These are phyloP conservation scores for Pythium dissimile DNA, from an alignment of 352 stramenopile species.

Conservation along the genomic window DNA sequence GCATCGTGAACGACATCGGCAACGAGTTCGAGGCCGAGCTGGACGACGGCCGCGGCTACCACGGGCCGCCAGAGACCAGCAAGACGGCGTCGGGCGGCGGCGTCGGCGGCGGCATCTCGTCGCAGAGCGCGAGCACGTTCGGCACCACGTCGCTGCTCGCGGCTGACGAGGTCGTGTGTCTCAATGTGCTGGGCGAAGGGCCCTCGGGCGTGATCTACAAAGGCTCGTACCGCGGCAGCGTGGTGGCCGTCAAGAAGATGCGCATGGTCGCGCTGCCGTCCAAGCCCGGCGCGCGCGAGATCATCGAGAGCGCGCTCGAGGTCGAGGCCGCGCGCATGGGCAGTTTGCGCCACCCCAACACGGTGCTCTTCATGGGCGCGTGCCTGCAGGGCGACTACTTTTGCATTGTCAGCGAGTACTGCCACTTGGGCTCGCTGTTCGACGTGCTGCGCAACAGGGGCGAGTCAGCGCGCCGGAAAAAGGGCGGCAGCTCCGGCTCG, in stretches of 20 bases:
- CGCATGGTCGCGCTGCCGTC: slow-evolving; percentile 61
- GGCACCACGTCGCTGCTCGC: slow-evolving; percentile 72
- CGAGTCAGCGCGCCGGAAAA: neutral
- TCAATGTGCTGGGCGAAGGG: slow-evolving; percentile 74
- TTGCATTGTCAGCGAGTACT: slow-evolving; percentile 96
- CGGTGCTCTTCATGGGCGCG: slow-evolving; percentile 98
- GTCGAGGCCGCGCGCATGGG: slow-evolving; percentile 81
- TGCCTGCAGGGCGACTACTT: slow-evolving; percentile 95
- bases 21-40: slow-evolving; percentile 82
- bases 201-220: slow-evolving; percentile 83
- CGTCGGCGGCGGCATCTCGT: neutral
- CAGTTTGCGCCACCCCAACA: slow-evolving; percentile 96
- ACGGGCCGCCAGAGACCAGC: slow-evolving; percentile 36
- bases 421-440: slow-evolving; percentile 92
- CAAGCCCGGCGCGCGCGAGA: slow-evolving; percentile 58
- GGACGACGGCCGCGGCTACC: slow-evolving; percentile 59
- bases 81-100: slow-evolving; percentile 8
- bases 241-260: slow-evolving; percentile 87
- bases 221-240: slow-evolving; percentile 78
- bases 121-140: slow-evolving; percentile 35
- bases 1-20: slow-evolving; percentile 82
- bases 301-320: slow-evolving; percentile 82
- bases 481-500: neutral
- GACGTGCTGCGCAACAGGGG: slow-evolving; percentile 87
- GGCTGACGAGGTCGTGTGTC: slow-evolving; percentile 81